Conservation (phyloP, 352 stramenopile species). For the Phytophthora crassamura region DNA sequence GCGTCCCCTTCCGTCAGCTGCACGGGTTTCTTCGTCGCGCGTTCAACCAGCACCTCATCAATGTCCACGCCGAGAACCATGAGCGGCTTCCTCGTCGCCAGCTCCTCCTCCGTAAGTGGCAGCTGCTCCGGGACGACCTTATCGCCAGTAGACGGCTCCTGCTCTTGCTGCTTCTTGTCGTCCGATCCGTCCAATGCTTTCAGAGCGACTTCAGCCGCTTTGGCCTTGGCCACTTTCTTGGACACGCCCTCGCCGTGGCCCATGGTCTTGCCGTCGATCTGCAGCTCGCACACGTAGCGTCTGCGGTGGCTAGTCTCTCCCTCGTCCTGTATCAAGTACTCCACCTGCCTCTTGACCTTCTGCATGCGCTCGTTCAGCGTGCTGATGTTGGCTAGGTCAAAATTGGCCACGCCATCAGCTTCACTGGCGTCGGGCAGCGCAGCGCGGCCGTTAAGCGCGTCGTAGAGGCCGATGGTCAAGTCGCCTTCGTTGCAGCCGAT, state of each 20-base stretch:
- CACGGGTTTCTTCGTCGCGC: conserved; percentile 54
- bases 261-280: conserved; percentile 55
- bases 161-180: conserved; percentile 15
- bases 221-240: conserved; percentile 85
- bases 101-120: conserved; percentile 28
- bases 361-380: conserved; percentile 75
- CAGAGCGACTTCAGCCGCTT: conserved; percentile 63
- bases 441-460: conserved; percentile 53
- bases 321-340: conserved; percentile 68
- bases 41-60: conserved; percentile 69
- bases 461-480: conserved; percentile 73
- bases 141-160: conserved; percentile 1
- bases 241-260: conserved; percentile 70
- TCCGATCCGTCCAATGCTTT: conserved; percentile 20
- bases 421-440: conserved; percentile 12
- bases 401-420: conserved; percentile 47
- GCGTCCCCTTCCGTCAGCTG: conserved; percentile 33
- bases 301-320: conserved; percentile 61
- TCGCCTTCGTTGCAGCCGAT: conserved; percentile 89
- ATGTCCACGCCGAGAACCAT: conserved; percentile 79
- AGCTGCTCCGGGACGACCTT: conserved; percentile 25
- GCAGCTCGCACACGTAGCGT: conserved; percentile 67
- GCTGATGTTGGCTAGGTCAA: conserved; percentile 67
- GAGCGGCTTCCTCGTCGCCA: conserved; percentile 47
- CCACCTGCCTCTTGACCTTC: conserved; percentile 64